phyloP scores from a whole-genome alignment of 331 rosid species.

The Malus hybrid region DNA sequence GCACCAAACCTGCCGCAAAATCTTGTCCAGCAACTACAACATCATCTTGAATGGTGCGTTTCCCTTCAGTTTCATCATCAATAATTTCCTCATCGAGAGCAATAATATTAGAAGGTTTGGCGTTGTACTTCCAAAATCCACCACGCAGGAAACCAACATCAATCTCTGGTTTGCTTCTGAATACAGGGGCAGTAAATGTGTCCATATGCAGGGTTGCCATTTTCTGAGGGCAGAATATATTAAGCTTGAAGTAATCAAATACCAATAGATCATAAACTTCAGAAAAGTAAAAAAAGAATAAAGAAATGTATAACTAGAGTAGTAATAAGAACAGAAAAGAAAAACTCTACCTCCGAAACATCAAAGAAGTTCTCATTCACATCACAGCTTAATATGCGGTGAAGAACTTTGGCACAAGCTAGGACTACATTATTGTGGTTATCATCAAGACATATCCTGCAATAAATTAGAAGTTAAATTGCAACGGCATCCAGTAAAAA shows the following conservation, averaged over 20 bases:
- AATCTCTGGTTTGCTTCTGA: conserved; percentile 76
- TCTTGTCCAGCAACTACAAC: conserved; percentile 90
- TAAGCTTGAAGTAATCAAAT: conserved; percentile 9
- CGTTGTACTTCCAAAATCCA: conserved; percentile 92
- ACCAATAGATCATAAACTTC: neutral
- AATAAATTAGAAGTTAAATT: conserved; percentile 11
- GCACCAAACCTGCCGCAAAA: conserved; percentile 80
- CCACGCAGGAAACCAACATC: conserved; percentile 81
- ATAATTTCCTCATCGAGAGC: conserved; percentile 43
- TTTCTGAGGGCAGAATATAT: conserved; percentile 40
- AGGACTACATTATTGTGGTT: conserved; percentile 81
- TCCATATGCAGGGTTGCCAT: conserved; percentile 41
- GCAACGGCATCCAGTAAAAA: neutral
- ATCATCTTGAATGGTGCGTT: conserved; percentile 89
- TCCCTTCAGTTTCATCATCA: conserved; percentile 55
- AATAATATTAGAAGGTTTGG: conserved; percentile 71
- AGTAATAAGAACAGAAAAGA: neutral
- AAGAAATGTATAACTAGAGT: neutral
- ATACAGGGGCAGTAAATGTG: conserved; percentile 79
- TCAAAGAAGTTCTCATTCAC: conserved; percentile 67
- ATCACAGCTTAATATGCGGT: conserved; percentile 64
- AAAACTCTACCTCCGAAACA: conserved; percentile 52
- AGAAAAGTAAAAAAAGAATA: neutral
- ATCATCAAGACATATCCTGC: conserved; percentile 86
- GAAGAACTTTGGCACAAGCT: conserved; percentile 69